A percentile compares a stretch with the other conserved stretches of the same genome.
Evolutionary conservation across 495 filamentous ascomycete species (phyloP).

Genomic region (Schizothecium vesticola): DNA sequence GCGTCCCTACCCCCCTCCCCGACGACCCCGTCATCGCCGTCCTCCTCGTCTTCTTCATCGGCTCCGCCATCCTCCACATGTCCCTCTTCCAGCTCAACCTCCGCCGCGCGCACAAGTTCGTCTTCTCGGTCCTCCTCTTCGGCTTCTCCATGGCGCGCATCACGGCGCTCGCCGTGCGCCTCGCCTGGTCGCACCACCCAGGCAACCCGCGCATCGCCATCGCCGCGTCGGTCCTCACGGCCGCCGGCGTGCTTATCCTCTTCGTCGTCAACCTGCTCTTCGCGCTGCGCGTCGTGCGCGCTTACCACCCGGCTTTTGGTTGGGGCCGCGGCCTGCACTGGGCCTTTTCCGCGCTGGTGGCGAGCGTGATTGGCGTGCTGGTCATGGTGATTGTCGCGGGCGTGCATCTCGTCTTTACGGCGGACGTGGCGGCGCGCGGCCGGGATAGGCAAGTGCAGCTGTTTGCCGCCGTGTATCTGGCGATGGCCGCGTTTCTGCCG

Average conservation of each 20-base stretch:
- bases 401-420: conserved; percentile 61
- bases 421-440: conserved; percentile 40
- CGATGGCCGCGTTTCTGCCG: conserved; percentile 68
- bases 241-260: conserved; percentile 68
- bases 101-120: conserved; percentile 56
- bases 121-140: conserved; percentile 60
- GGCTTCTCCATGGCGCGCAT: conserved; percentile 74
- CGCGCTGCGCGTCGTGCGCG: conserved; percentile 67
- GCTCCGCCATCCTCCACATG: conserved; percentile 54
- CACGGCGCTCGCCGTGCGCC: conserved; percentile 59
- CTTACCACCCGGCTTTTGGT: conserved; percentile 60
- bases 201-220: conserved; percentile 54
- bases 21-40: conserved; percentile 62
- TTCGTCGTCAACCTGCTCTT: conserved; percentile 77
- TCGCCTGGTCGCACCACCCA: conserved; percentile 46
- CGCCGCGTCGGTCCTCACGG: conserved; percentile 66
- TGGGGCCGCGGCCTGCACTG: conserved; percentile 49
- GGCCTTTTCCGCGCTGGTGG: conserved; percentile 52
- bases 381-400: conserved; percentile 63
- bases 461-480: conserved; percentile 61
- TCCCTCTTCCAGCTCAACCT: conserved; percentile 55
- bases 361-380: conserved; percentile 53
- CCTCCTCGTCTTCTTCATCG: conserved; percentile 62
- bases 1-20: conserved; percentile 45
- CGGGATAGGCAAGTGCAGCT: conserved; percentile 60